phyloP scores from a whole-genome alignment of 768 basidiomycete genomes.

The Lactifluus volemus region DNA sequence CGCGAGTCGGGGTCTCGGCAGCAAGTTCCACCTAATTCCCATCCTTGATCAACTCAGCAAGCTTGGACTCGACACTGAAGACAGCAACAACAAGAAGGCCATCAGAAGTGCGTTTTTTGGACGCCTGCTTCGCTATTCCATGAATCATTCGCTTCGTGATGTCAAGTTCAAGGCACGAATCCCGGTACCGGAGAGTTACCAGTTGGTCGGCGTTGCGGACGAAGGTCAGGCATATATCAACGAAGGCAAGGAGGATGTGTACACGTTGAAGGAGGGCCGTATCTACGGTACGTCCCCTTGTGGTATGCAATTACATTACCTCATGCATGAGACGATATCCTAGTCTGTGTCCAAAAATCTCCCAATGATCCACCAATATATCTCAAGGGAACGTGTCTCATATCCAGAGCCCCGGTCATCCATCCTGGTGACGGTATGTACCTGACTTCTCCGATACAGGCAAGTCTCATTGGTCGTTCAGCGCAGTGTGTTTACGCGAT shows the following conservation, averaged over 20 bases:
- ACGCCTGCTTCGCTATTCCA: slow-evolving; percentile 48
- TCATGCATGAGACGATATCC: neutral
- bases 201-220: slow-evolving; percentile 76
- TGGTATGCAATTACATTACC: neutral
- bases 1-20: slow-evolving; percentile 37
- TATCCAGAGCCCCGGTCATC: slow-evolving; percentile 27
- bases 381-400: slow-evolving; percentile 9
- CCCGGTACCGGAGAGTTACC: slow-evolving; percentile 54
- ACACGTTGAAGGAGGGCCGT: neutral
- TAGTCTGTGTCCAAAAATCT: slow-evolving; percentile 14
- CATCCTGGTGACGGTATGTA: slow-evolving; percentile 29
- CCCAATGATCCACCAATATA: neutral
- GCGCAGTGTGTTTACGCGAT: slow-evolving; percentile 25
- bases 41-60: slow-evolving; percentile 43
- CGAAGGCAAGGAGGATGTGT: slow-evolving; percentile 9
- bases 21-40: slow-evolving; percentile 39
- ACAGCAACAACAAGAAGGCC: slow-evolving; percentile 26
- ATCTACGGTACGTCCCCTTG: slow-evolving; percentile 9
- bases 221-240: slow-evolving; percentile 40
- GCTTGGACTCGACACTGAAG: slow-evolving; percentile 41
- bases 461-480: neutral
- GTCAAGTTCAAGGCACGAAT: slow-evolving; percentile 75
- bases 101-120: slow-evolving; percentile 50
- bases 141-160: slow-evolving; percentile 56
- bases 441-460: neutral